Base-by-base conservation (phyloP, 805 yeast species). In the Metschnikowia peoriensis region DNA sequence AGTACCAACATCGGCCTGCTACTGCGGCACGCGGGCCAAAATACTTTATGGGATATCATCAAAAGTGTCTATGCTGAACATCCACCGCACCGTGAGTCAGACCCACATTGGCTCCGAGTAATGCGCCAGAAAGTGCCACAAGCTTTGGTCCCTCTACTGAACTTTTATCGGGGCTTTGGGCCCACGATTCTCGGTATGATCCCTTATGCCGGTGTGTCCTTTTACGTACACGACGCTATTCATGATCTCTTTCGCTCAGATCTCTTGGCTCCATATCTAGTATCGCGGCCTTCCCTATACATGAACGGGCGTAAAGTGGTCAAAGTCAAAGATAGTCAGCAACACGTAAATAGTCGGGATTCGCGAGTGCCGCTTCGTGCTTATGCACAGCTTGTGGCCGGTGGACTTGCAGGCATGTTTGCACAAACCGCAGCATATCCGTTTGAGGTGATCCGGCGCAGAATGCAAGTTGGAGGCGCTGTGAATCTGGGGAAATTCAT, bases 391-490 rank as follows among this genome's bases (percentile, higher is more conserved):
- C 76, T 94, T 44, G 64, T 83, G 4, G 97, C 98, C 6, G 99
- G 99, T 51, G 99, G 98, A 1, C 62, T 88, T n/a, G 96, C 97
- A 0, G 99, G 99, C 11, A 82, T 93, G 86, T 78, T 84, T 38
- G 89, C 98, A 1, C 99, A 94, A 69, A 90, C 97, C 1, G 96
- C 98, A 0, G 93, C 97, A 6, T 94, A 94, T 65, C 99, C 99
- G 1, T 87, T 94, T 60, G 99, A 94, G 71, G 97, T 94, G 39
- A 82, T 94, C 22, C 79, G 99, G 65, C 80, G 99, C 68, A 78
- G 98, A 62, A 85, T 94, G 89, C 99, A 94, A 72, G 99, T 94
- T 27, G 92, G 96, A 38, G 96, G 93, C 11, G 88, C 86, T 4
- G 74, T 78, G 7, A 80, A 83, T 56, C 77, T 78, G 50, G 89